These are phyloP conservation scores for Penstemon eatonii DNA, from an alignment of 257 asterid species.

Conservation along the genomic window DNA sequence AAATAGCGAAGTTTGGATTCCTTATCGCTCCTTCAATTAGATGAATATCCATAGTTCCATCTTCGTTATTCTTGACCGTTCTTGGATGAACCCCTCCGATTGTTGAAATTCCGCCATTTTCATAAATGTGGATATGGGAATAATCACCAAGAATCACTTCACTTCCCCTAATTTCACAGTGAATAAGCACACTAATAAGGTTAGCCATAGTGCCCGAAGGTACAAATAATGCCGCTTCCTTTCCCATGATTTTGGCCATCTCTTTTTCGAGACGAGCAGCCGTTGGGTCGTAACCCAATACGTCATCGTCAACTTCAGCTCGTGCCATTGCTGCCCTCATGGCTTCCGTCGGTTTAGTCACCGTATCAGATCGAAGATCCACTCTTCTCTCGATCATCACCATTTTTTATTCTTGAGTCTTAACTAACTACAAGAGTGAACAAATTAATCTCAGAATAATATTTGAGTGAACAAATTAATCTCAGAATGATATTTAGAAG, in stretches of 20 bases:
- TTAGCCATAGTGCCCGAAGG: conserved; percentile 99
- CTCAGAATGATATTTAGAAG: no score
- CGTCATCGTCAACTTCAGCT: conserved; percentile 98
- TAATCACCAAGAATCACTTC: conserved; percentile 89
- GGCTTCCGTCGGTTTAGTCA: conserved; percentile 86
- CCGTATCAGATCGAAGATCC: conserved; percentile 97
- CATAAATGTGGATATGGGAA: conserved; percentile 87
- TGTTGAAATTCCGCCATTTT: conserved; percentile 98
- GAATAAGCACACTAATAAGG: conserved; percentile 83
- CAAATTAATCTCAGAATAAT: no score
- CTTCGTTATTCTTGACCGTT: conserved; percentile 81
- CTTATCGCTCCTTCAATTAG: conserved; percentile 85
- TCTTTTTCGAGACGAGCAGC: conserved; percentile 76
- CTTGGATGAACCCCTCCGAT: conserved; percentile 97
- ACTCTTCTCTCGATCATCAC: conserved; percentile 56
- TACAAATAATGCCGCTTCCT: conserved; percentile 84
- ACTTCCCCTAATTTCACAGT: conserved; percentile 92
- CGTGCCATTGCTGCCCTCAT: conserved; percentile 92
- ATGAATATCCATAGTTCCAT: conserved; percentile 90
- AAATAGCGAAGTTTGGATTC: conserved; percentile 73
- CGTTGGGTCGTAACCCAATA: conserved; percentile 83
- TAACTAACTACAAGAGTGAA: conserved; percentile 14
- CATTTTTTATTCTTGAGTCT: conserved; percentile 44
- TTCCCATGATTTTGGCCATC: conserved; percentile 80
- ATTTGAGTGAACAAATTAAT: not conserved